Evolutionary conservation across 768 basidiomycete genomes (phyloP).

Genomic region (Ramaria sp.): DNA sequence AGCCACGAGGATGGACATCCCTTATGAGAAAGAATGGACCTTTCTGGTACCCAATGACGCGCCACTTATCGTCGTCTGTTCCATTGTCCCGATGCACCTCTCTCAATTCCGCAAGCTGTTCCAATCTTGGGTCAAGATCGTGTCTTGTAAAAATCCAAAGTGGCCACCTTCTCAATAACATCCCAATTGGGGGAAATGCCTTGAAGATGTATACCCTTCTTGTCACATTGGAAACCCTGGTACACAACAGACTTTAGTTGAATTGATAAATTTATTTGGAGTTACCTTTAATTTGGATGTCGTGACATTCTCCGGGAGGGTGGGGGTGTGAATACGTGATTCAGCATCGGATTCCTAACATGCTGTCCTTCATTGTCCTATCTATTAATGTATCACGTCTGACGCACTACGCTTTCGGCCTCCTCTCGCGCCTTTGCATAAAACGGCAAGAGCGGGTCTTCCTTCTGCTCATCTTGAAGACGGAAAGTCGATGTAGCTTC

Average conservation of each 20-base stretch:
- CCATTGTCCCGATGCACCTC: slow-evolving; percentile 52
- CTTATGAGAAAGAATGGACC: slow-evolving; percentile 28
- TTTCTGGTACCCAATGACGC: slow-evolving; percentile 54
- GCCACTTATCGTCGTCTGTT: slow-evolving; percentile 56
- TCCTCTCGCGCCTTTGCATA: slow-evolving; percentile 48
- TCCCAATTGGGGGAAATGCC: slow-evolving; percentile 51
- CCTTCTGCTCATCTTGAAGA: not conserved
- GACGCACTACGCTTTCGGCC: slow-evolving; percentile 31
- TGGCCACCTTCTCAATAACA: slow-evolving; percentile 56
- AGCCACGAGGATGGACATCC: not conserved
- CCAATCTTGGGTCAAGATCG: not conserved
- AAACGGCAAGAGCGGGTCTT: slow-evolving; percentile 56
- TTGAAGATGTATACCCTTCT: slow-evolving; percentile 24
- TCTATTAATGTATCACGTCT: not conserved
- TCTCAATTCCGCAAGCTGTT: slow-evolving; percentile 56
- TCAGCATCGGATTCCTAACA: slow-evolving; percentile 21
- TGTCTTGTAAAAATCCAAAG: not conserved
- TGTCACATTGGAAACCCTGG: slow-evolving; percentile 63
- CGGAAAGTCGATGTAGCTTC: not conserved
- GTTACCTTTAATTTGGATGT: slow-evolving; percentile 5
- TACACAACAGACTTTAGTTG: not conserved
- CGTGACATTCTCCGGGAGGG: not conserved
- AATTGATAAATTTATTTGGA: not conserved
- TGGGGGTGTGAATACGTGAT: slow-evolving; percentile 8
- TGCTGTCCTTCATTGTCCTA: not conserved